phyloP scores from a whole-genome alignment of 768 basidiomycete species.

The Hortiboletus campestris region DNA sequence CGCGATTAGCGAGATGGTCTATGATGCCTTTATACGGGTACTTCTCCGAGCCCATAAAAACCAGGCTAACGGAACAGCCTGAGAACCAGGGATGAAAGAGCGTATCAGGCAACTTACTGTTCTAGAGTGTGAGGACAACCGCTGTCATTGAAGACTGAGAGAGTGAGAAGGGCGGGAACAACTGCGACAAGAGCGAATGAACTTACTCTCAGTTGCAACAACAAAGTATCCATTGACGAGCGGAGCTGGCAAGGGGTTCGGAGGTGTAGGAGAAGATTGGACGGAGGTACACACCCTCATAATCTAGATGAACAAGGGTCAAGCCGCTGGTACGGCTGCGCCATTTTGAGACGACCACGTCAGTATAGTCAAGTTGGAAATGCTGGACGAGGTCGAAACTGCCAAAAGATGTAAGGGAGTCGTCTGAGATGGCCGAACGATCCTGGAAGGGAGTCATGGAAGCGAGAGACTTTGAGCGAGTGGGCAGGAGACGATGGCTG shows the following conservation, averaged over 20 bases:
- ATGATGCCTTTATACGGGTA: conserved; percentile 97
- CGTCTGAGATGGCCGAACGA: conserved; percentile 15
- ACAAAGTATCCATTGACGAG: conserved; percentile 91
- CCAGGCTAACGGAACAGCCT: conserved; percentile 48
- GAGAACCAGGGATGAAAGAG: neutral
- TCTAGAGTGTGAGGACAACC: conserved; percentile 97
- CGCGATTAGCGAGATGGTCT: conserved; percentile 92
- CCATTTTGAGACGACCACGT: conserved; percentile 86
- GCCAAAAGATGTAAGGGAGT: conserved; percentile 45
- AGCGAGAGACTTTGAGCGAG: conserved; percentile 17
- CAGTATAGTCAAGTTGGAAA: conserved; percentile 73
- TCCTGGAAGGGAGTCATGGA: conserved; percentile 31
- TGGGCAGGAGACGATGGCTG: neutral
- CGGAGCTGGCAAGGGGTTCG: conserved; percentile 53
- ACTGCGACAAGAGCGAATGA: neutral
- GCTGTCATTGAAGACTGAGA: conserved; percentile 84
- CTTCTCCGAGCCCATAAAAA: conserved; percentile 94
- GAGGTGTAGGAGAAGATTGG: neutral
- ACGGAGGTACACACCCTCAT: conserved; percentile 60
- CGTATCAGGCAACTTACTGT: conserved; percentile 56
- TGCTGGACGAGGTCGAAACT: conserved; percentile 84
- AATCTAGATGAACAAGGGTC: conserved; percentile 86
- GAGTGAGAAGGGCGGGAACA: neutral
- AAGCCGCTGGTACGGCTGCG: conserved; percentile 84
- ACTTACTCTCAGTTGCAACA: conserved; percentile 84